Evolutionary conservation across 1,284 basidiomycete genomes (phyloP), one percentile per base, ranked within the genome.

Genomic region (Heterobasidion irregulare): DNA sequence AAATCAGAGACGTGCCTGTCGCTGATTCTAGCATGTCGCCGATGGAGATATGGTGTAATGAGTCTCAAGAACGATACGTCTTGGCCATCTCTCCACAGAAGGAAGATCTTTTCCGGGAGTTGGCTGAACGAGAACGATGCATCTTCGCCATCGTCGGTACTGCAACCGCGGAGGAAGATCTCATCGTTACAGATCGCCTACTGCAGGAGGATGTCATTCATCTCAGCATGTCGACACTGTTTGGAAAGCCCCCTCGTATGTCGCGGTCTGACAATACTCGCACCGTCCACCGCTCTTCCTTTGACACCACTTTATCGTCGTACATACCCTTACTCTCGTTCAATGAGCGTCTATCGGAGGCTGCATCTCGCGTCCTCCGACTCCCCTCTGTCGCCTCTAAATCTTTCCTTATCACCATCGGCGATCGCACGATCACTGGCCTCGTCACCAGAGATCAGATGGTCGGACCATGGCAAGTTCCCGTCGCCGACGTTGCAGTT

Each of bases 31-130:
- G 88, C 49, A 94, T 99, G 92, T 95, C 92, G 8, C 97, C 96
- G 0, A 98, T 99, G 94, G 96, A 98, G 74, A 98, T 99, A 58
- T 99, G 96, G 96, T 99, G 97, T 71, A 99, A 99, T 72, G 97
- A 99, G 73, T 92, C 87, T 61, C 96, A 99, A 74, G 96, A 99
- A 68, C 86, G 97, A 47, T 99, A 99, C 67, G 97, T 99, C 36
- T 80, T 99, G 35, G 97, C 94, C 15, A 80, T 97, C 58, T 79
- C 80, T 1, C 80, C 83, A 3, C 78, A 83, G 41, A 76, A 83
- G 41, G 70, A 77, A 15, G 69, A 75, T 15, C 64, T 69, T 10
- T 98, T 99, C 70, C 83, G 86, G 66, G 72, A 66, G 7, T 88
- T 98, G 47, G 93, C 93, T 12, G 78, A 80, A 66, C 80, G 96